phyloP scores from a whole-genome alignment of 176 grass and related monocot genomes.

The Stipa capillata region DNA sequence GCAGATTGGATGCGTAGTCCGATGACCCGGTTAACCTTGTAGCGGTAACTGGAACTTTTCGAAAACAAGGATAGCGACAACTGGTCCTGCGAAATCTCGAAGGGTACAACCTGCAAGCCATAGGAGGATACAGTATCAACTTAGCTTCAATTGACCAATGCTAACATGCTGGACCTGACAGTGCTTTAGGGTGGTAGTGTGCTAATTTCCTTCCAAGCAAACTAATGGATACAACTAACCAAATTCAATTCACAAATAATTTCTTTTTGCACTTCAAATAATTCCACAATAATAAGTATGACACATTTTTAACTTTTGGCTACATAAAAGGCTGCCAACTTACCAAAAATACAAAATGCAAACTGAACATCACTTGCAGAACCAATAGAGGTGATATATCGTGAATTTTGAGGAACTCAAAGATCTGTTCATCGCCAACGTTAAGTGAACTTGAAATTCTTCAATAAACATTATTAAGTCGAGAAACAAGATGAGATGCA shows the following conservation, averaged over 20 bases:
- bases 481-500: not conserved
- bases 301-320: not conserved
- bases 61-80: conserved; percentile 58
- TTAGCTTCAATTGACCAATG: not conserved
- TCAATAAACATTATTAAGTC: not conserved
- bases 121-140: not conserved
- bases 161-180: not conserved
- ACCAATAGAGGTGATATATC: not conserved
- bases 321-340: not conserved
- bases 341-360: not conserved
- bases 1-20: too few species aligned
- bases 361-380: not conserved
- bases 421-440: not conserved
- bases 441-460: not conserved
- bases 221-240: not conserved
- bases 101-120: conserved; percentile 67
- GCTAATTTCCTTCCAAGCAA: not conserved
- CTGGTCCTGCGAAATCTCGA: conserved; percentile 78
- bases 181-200: not conserved
- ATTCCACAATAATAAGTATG: not conserved
- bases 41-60: conserved; percentile 63
- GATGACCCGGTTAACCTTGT: too few species aligned
- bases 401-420: not conserved
- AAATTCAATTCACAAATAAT: too few species aligned
- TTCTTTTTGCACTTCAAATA: not conserved